phyloP scores from a whole-genome alignment of 2,329 filamentous ascomycete genomes.

The Colletotrichum sp. region DNA sequence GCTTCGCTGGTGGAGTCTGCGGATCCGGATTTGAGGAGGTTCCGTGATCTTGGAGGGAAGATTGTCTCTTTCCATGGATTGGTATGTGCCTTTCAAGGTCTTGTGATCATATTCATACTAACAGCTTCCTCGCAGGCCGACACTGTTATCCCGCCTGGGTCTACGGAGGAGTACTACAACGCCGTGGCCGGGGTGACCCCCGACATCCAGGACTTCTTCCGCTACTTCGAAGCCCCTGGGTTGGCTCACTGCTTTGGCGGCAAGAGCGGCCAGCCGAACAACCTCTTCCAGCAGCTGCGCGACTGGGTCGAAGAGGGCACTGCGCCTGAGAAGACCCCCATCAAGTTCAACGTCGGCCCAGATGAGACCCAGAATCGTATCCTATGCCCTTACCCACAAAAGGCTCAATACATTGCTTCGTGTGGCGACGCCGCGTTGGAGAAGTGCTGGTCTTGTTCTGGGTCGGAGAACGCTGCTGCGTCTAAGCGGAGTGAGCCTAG shows the following conservation, averaged over 20 bases:
- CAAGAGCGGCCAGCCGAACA: slow-evolving; percentile 24
- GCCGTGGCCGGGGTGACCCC: slow-evolving; percentile 20
- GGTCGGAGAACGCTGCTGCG: not conserved
- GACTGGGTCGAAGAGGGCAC: slow-evolving; percentile 35
- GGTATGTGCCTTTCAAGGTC: not conserved
- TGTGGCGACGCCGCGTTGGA: not conserved
- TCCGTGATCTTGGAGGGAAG: slow-evolving; percentile 44
- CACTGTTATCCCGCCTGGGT: slow-evolving; percentile 14
- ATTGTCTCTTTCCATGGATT: slow-evolving; percentile 40
- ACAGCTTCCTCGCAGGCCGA: slow-evolving; percentile 28
- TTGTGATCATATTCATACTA: not conserved
- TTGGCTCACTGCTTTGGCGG: slow-evolving; percentile 35
- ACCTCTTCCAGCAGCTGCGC: slow-evolving; percentile 27
- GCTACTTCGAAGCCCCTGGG: slow-evolving; percentile 34
- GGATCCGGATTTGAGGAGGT: slow-evolving; percentile 31
- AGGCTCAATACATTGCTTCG: slow-evolving; percentile 26
- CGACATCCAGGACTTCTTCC: slow-evolving; percentile 31
- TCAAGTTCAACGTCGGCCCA: not conserved
- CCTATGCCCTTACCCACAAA: slow-evolving; percentile 40
- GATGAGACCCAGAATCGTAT: slow-evolving; percentile 30
- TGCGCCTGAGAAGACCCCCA: slow-evolving; percentile 22
- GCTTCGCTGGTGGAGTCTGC: not conserved
- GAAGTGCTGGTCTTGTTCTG: not conserved
- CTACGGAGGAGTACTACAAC: slow-evolving; percentile 31
- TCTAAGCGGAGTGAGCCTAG: not conserved